These are phyloP conservation scores for Nematocida major DNA, from an alignment of 371 early-diverging fungal species.

Conservation along the genomic window DNA sequence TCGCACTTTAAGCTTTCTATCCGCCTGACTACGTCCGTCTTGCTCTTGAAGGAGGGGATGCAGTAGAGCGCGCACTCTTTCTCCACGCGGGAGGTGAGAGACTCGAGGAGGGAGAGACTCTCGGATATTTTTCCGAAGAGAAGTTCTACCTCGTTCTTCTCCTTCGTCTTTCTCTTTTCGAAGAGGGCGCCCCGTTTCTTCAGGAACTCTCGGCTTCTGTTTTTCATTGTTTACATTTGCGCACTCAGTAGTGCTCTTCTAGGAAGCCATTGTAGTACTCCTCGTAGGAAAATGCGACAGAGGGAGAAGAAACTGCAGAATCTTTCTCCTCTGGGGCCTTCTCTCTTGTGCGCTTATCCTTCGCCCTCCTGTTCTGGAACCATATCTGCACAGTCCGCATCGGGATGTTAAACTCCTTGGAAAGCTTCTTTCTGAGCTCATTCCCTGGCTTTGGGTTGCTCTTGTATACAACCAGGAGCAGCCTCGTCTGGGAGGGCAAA, in stretches of 20 bases:
- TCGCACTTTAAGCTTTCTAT: slow-evolving; percentile 15
- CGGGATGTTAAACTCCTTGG: slow-evolving; percentile 49
- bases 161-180: not conserved
- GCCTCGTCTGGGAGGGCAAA: slow-evolving; percentile 5
- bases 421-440: not conserved
- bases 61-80: slow-evolving; percentile 42
- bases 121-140: slow-evolving; percentile 17
- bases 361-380: slow-evolving; percentile 64
- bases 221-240: slow-evolving; percentile 17
- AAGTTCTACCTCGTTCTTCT: slow-evolving; percentile 36
- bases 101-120: not conserved
- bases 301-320: too few species aligned
- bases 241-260: not conserved
- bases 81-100: slow-evolving; percentile 10
- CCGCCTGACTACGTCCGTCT: not conserved
- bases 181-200: not conserved
- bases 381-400: slow-evolving; percentile 59
- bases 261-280: not conserved
- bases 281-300: too few species aligned
- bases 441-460: not conserved
- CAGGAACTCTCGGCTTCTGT: slow-evolving; percentile 39
- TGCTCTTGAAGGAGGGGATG: slow-evolving; percentile 27
- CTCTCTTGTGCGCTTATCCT: slow-evolving; percentile 50
- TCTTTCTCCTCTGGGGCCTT: too few species aligned
- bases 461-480: slow-evolving; percentile 20